These are phyloP conservation scores for Micractinium conductrix DNA, from an alignment of 139 green algal genomes.

Conservation along the genomic window DNA sequence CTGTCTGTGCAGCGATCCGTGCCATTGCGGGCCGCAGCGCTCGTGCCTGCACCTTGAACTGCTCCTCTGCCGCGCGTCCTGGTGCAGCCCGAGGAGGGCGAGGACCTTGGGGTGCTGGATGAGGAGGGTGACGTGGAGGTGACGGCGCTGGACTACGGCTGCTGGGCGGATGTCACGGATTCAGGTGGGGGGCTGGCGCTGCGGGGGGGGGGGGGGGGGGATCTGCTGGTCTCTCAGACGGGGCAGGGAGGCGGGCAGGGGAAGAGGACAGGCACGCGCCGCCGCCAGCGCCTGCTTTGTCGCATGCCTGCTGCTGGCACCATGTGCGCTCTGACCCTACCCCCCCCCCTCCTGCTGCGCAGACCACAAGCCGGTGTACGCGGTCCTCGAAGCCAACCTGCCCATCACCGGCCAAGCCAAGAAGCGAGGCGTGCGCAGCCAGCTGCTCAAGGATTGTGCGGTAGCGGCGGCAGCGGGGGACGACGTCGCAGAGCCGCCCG, in stretches of 20 bases:
- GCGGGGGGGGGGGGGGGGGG: conserved; percentile 28
- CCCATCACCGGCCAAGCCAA: conserved; percentile 49
- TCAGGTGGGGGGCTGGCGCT: conserved; percentile 84
- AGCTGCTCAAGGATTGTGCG: conserved; percentile 37
- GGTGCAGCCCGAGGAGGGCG: conserved; percentile 19
- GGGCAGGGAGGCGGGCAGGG: too few relatives aligned
- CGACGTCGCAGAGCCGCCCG: neutral
- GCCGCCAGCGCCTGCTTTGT: too few relatives aligned
- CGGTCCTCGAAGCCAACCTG: conserved; percentile 56
- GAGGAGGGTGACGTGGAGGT: conserved; percentile 52
- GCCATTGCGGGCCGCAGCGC: too few relatives aligned
- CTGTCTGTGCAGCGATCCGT: too few relatives aligned
- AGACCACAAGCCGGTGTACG: conserved; percentile 94
- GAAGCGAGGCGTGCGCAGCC: conserved; percentile 35
- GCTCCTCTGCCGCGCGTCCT: neutral
- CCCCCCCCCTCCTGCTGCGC: neutral
- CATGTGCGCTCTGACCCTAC: too few relatives aligned
- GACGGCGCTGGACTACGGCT: conserved; percentile 61
- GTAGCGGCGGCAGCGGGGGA: neutral
- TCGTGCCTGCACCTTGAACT: too few relatives aligned
- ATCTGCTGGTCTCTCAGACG: too few relatives aligned
- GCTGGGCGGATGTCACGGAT: conserved; percentile 80
- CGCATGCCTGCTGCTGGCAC: neutral
- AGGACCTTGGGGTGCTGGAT: neutral
- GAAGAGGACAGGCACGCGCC: too few relatives aligned